These are phyloP conservation scores for Fusarium sp. DNA, from an alignment of 2,329 filamentous ascomycete species.

Conservation along the genomic window DNA sequence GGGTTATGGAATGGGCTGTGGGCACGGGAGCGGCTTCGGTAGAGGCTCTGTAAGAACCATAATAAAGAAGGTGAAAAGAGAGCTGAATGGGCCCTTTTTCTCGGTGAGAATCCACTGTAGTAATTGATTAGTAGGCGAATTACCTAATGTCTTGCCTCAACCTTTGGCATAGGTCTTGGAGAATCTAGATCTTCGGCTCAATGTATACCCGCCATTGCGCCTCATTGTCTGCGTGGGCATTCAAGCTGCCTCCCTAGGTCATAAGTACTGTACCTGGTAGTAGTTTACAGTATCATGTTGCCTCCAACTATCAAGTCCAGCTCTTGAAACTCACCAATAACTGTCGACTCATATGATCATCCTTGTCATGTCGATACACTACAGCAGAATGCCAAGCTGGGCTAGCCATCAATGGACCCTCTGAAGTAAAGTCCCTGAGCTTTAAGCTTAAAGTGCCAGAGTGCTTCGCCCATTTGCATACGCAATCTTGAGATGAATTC, in stretches of 20 bases:
- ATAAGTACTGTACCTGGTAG: no score
- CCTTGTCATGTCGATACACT: not conserved
- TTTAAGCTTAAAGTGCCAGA: slow-evolving; percentile 34
- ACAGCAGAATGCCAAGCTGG: slow-evolving; percentile 23
- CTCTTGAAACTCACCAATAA: slow-evolving; percentile 9
- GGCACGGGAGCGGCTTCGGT: slow-evolving; percentile 3
- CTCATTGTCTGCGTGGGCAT: slow-evolving; percentile 11
- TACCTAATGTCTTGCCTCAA: slow-evolving; percentile 1
- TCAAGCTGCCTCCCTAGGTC: not conserved
- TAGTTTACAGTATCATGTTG: not conserved
- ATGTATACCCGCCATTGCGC: slow-evolving; percentile 10
- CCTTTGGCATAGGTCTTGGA: not conserved
- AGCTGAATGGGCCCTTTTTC: not conserved
- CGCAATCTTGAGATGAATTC: slow-evolving; percentile 19
- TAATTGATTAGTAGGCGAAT: not conserved
- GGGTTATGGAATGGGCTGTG: not conserved
- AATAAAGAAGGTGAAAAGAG: slow-evolving; percentile 19
- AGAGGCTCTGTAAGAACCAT: not conserved
- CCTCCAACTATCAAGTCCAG: not conserved
- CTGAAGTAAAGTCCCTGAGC: slow-evolving; percentile 5
- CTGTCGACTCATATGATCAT: slow-evolving; percentile 4
- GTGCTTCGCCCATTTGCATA: slow-evolving; percentile 34
- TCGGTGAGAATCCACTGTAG: not conserved
- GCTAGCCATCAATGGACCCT: slow-evolving; percentile 13
- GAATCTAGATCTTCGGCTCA: slow-evolving; percentile 1